Conservation (phyloP, 768 basidiomycete genomes). For the Mycena kentingensis region DNA sequence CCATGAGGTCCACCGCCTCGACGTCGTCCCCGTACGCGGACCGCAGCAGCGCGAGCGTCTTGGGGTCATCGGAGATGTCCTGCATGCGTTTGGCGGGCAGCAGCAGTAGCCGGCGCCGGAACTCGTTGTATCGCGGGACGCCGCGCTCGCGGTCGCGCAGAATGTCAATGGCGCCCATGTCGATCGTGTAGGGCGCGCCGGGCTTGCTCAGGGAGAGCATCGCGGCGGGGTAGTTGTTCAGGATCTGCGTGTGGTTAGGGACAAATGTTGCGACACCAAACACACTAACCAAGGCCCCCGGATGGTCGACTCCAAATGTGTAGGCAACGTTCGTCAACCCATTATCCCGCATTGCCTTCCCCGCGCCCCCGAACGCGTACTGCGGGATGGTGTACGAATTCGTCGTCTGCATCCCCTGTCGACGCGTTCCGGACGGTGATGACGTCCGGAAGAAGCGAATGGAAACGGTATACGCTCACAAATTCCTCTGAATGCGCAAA, state of each 20-base stretch:
- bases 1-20: slow-evolving; percentile 13
- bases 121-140: slow-evolving; percentile 18
- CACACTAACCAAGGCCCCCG: slow-evolving; percentile 15
- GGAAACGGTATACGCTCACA: slow-evolving; percentile 19
- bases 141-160: slow-evolving; percentile 20
- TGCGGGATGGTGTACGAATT: slow-evolving; percentile 15
- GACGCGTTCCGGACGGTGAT: slow-evolving; percentile 16
- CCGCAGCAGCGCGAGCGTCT: slow-evolving; percentile 3
- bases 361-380: slow-evolving; percentile 12
- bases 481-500: slow-evolving; percentile 21
- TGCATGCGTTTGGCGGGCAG: slow-evolving; percentile 8
- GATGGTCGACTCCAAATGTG: slow-evolving; percentile 14
- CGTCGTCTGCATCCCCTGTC: slow-evolving; percentile 1
- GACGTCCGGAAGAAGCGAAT: slow-evolving; percentile 15
- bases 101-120: slow-evolving; percentile 15
- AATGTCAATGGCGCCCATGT: slow-evolving; percentile 17
- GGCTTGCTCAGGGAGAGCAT: slow-evolving; percentile 14
- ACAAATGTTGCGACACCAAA: too few species aligned
- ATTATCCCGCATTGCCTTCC: slow-evolving; percentile 16
- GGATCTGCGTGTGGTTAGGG: too few species aligned
- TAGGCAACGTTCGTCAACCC: slow-evolving; percentile 16
- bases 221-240: slow-evolving; percentile 12
- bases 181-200: slow-evolving; percentile 4
- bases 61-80: slow-evolving; percentile 11
- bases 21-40: slow-evolving; percentile 14